Evolutionary conservation across 306 rosid species (phyloP).

Genomic region (Clitoria ternatea): DNA sequence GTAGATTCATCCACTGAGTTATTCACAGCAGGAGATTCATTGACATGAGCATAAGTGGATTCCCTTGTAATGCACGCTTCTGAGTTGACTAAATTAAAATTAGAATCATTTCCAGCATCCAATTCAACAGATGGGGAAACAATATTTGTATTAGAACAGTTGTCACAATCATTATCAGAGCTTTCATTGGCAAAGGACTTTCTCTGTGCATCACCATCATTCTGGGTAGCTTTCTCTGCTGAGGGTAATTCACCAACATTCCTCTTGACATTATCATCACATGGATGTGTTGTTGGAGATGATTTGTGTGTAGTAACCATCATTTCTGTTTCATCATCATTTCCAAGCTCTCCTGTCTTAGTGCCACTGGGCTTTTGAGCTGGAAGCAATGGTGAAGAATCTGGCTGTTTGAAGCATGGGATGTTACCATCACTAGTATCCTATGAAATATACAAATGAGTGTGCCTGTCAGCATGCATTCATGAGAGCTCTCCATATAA

Average conservation of each 20-base stretch:
- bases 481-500: background rate
- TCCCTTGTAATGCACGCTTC: slow-evolving; percentile 28
- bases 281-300: slow-evolving; percentile 9
- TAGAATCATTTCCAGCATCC: slow-evolving; percentile 15
- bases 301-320: slow-evolving; percentile 5
- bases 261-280: slow-evolving; percentile 27
- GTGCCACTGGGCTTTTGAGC: slow-evolving; percentile 18
- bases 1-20: slow-evolving; percentile 31
- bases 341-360: slow-evolving; percentile 29
- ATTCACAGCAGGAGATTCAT: slow-evolving; percentile 20
- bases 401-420: slow-evolving; percentile 17
- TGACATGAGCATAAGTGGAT: slow-evolving; percentile 14
- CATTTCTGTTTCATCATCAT: slow-evolving; percentile 10
- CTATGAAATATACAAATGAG: slow-evolving; percentile 12
- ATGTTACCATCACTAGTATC: slow-evolving; percentile 21
- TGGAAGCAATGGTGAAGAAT: slow-evolving; percentile 26
- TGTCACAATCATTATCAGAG: slow-evolving; percentile 14
- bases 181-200: slow-evolving; percentile 11
- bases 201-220: slow-evolving; percentile 18
- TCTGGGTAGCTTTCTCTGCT: slow-evolving; percentile 23
- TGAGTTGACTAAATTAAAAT: slow-evolving; percentile 21
- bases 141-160: slow-evolving; percentile 20
- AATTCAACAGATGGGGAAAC: slow-evolving; percentile 20
- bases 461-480: background rate
- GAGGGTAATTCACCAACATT: slow-evolving; percentile 20